Base-by-base conservation (phyloP, 2,329 filamentous ascomycete species). In the Hypocrella siamensis region DNA sequence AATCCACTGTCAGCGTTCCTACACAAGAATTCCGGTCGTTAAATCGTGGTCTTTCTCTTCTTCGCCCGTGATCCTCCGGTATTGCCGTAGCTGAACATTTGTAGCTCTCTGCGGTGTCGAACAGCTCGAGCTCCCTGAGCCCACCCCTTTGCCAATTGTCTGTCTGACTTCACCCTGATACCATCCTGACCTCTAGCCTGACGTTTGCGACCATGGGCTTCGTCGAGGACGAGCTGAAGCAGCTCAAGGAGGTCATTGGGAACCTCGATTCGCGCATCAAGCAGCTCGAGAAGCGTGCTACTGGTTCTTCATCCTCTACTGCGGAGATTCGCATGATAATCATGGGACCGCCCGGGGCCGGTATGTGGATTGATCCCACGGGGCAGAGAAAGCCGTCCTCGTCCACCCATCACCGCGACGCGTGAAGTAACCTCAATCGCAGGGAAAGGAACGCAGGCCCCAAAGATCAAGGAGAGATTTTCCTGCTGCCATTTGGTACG, bases 361-460 rank as follows among this genome's bases (percentile, higher is more conserved):
- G 90, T 96, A 73, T 48, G 80, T 25, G 26, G 19, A 18, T 19
- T 17, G 10, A 15, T 15, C 5, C 16, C 16, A 22, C 19, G 10
- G 18, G 5, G 19, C 11, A 8, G n/a, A n/a, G n/a, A n/a, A n/a
- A n/a, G n/a, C n/a, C n/a, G n/a, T n/a, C 4, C 22, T 26, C 12
- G 11, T 17, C 9, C 17, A 17, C 7, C 11, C 16, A 26, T 11
- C 15, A 34, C 26, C 18, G 15, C 18, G 24, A 14, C 25, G 7
- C 16, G 14, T n/a, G n/a, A 17, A 31, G 28, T 37, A 35, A 37
- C 24, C 30, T 37, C 21, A 33, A 36, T 32, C 33, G 28, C 51
- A 96, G 90, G 90, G 65, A 98, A 98, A 75, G 90, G 90, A 61
- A 98, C 90, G 26, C 90, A 98, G 61, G 90, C 90, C 37, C 90